Evolutionary conservation across 257 asterid genomes (phyloP).

Genomic region (Anisodus acutangulus): DNA sequence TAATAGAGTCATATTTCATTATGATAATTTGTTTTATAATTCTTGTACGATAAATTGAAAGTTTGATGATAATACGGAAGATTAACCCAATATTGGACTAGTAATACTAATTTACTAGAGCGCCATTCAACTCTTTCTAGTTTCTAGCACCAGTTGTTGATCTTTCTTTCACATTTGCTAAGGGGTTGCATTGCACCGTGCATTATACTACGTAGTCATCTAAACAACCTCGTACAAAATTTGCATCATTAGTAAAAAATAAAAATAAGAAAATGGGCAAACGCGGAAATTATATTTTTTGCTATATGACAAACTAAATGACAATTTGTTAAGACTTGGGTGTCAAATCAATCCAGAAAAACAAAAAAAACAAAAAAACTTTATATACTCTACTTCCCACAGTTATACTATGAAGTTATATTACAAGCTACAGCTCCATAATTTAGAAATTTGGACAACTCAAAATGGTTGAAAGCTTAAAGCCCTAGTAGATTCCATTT

Average conservation of each 20-base stretch:
- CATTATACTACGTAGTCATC: neutral
- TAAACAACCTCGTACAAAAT: neutral
- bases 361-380: neutral
- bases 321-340: neutral
- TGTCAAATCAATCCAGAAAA: neutral
- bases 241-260: neutral
- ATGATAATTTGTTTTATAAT: neutral
- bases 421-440: neutral
- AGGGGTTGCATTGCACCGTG: no score
- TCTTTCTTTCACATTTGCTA: neutral
- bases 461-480: slow-evolving; percentile 1
- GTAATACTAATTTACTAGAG: neutral
- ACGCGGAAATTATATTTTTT: neutral
- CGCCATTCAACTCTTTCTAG: neutral
- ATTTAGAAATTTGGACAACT: neutral
- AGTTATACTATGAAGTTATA: neutral
- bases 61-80: neutral
- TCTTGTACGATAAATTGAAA: neutral
- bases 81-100: neutral
- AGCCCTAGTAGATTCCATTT: slow-evolving; percentile 22
- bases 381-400: neutral
- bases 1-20: neutral
- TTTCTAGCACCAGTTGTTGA: neutral
- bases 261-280: neutral
- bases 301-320: neutral